Evolutionary conservation across 768 basidiomycete species (phyloP).

Genomic region (Clathrus columnatus): DNA sequence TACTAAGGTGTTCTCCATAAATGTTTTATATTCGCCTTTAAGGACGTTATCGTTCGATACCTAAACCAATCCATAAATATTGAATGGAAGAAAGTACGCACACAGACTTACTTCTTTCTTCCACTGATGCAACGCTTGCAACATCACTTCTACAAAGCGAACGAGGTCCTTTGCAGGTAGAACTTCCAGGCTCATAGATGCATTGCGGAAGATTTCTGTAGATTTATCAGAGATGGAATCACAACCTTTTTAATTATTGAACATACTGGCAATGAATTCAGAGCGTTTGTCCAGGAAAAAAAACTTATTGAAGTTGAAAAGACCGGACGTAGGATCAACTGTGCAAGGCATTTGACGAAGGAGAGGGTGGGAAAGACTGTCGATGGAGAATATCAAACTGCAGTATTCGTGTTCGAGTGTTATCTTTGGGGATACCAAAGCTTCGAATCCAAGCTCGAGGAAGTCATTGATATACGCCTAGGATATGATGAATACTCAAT

Average conservation of each 20-base stretch:
- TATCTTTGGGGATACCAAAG: slow-evolving; percentile 37
- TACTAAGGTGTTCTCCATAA: neutral
- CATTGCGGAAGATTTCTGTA: neutral
- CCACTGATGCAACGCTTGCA: neutral
- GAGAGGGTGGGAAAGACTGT: slow-evolving; percentile 39
- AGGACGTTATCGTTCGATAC: neutral
- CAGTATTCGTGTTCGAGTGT: slow-evolving; percentile 54
- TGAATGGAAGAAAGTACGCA: neutral
- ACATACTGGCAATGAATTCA: slow-evolving; percentile 3
- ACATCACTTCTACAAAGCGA: neutral
- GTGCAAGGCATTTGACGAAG: slow-evolving; percentile 13
- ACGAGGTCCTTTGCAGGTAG: neutral
- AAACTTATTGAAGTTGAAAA: neutral
- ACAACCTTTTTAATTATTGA: neutral
- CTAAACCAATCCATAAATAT: neutral
- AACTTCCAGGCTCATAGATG: neutral
- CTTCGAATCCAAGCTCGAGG: slow-evolving; percentile 44
- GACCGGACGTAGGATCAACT: neutral
- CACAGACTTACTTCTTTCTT: neutral
- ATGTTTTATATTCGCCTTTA: neutral
- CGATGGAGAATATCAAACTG: slow-evolving; percentile 48
- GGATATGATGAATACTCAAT: neutral
- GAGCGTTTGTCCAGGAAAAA: slow-evolving; percentile 3
- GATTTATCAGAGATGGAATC: neutral
- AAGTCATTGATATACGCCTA: slow-evolving; percentile 44